Base-by-base conservation (phyloP, 108 stramenopile species). In the Cyclotella sp. region DNA sequence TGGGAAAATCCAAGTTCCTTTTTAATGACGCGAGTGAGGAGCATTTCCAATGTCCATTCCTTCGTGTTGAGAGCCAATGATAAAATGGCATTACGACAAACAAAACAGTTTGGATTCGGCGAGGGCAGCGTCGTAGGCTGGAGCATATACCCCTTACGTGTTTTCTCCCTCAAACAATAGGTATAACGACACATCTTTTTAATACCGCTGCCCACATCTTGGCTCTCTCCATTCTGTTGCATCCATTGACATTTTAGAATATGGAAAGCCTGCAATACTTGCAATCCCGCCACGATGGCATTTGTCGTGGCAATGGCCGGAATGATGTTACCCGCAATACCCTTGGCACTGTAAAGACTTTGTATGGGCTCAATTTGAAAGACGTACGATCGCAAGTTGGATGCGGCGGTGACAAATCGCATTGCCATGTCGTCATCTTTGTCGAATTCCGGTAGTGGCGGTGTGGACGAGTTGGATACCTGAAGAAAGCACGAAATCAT, bases 221-320 rank as follows among this genome's bases (percentile, higher is more conserved):
- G 8, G 30, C 3, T 44, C 21, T 73, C n/a, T 52, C 29, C 34
- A 27, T 63, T 69, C 51, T 73, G 42, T 18, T 34, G 22, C 49
- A 61, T 40, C 26, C 89, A 44, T 49, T 89, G 88, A 22, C 73
- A 77, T 69, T 85, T 70, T 41, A 95, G 73, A 60, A 97, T 84
- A 54, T 85, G 81, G 79, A 93, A 89, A 43, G 78, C 88, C 63
- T 95, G 91, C 40, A 93, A 72, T 45, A 95, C 85, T 76, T 94
- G 94, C 72, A 95, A 73, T 7, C 96, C 95, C 2, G 98, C 97
- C 47, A 96, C 96, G 79, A 99, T 98, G 34, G 99, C 99, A 90
- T 99, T 99, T 63, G 98, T 99, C 15, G 99, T 99, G 54, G 99
- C 98, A 85, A 99, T 98, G 58, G 99, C 99, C 24, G 98, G 98